phyloP scores from a whole-genome alignment of 805 yeast species.

The Saccharomyces eubayanus region DNA sequence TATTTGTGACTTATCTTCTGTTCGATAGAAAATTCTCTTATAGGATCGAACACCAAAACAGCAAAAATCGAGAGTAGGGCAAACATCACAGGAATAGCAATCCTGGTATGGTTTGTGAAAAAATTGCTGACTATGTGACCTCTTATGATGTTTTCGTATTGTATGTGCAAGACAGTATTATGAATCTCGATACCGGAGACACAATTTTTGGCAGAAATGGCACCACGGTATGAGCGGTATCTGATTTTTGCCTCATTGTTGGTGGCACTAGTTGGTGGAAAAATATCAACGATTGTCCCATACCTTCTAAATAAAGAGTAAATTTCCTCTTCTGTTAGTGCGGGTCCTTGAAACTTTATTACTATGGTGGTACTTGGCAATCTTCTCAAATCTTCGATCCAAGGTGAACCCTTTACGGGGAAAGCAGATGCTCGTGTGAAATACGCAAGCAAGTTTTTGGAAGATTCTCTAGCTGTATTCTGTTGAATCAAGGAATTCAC shows the following conservation, averaged over 20 bases:
- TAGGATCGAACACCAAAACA: slow-evolving; percentile 85
- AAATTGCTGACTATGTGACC: slow-evolving; percentile 42
- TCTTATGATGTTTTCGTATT: slow-evolving; percentile 51
- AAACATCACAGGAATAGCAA: slow-evolving; percentile 69
- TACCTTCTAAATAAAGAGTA: slow-evolving; percentile 79
- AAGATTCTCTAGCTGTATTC: slow-evolving; percentile 37
- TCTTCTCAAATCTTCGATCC: slow-evolving; percentile 89
- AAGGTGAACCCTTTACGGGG: slow-evolving; percentile 85
- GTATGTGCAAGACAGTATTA: slow-evolving; percentile 62
- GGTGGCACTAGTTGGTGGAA: slow-evolving; percentile 40
- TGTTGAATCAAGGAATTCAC: slow-evolving; percentile 44
- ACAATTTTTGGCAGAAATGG: slow-evolving; percentile 85
- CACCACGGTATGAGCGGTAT: slow-evolving; percentile 53
- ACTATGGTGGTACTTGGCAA: slow-evolving; percentile 57
- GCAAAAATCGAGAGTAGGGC: slow-evolving; percentile 77
- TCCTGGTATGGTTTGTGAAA: slow-evolving; percentile 67
- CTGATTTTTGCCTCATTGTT: slow-evolving; percentile 47
- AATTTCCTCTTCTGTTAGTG: slow-evolving; percentile 68
- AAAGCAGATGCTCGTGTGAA: slow-evolving; percentile 48
- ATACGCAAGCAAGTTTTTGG: slow-evolving; percentile 33
- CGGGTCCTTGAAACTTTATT: slow-evolving; percentile 68
- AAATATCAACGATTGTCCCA: slow-evolving; percentile 72
- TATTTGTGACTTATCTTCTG: slow-evolving; percentile 59
- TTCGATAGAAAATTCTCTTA: slow-evolving; percentile 70
- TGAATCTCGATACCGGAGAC: slow-evolving; percentile 66